Percentiles rank a stretch among this genome's conserved stretches.
These are phyloP conservation scores for Lentinula raphanica DNA, from an alignment of 768 basidiomycete species.

Conservation along the genomic window DNA sequence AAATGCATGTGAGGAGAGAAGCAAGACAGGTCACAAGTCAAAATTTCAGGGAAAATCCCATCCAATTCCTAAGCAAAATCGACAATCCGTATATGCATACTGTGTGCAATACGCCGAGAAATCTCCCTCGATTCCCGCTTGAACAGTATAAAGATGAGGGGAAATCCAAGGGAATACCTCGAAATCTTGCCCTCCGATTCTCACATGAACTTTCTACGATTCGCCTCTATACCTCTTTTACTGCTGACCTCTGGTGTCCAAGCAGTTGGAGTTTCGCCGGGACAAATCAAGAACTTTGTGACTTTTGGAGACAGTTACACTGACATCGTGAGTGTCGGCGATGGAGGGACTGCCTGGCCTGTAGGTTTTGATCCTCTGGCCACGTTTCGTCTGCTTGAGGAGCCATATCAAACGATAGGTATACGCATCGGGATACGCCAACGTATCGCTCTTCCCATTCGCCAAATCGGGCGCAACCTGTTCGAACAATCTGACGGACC, in stretches of 20 bases:
- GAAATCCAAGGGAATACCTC: not conserved
- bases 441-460: slow-evolving; percentile 42
- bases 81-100: not conserved
- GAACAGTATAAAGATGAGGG: not conserved
- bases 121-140: not conserved
- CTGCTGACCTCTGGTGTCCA: not conserved
- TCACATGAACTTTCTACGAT: not conserved
- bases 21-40: not conserved
- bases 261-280: slow-evolving; percentile 24
- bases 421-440: slow-evolving; percentile 51
- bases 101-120: not conserved
- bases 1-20: not conserved
- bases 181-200: not conserved
- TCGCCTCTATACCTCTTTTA: not conserved
- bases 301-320: slow-evolving; percentile 69
- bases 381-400: not conserved
- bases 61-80: not conserved
- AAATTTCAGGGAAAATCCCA: not conserved
- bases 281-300: slow-evolving; percentile 57
- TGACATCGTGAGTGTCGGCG: slow-evolving; percentile 35
- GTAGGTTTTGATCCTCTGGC: slow-evolving; percentile 11
- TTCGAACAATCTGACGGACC: slow-evolving; percentile 36
- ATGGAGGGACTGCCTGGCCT: slow-evolving; percentile 54
- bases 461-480: slow-evolving; percentile 43
- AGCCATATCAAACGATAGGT: not conserved